Evolutionary conservation across 2,329 filamentous ascomycete species (phyloP), one percentile per base, ranked within the genome.

Genomic region (Blastomyces gilchristii): DNA sequence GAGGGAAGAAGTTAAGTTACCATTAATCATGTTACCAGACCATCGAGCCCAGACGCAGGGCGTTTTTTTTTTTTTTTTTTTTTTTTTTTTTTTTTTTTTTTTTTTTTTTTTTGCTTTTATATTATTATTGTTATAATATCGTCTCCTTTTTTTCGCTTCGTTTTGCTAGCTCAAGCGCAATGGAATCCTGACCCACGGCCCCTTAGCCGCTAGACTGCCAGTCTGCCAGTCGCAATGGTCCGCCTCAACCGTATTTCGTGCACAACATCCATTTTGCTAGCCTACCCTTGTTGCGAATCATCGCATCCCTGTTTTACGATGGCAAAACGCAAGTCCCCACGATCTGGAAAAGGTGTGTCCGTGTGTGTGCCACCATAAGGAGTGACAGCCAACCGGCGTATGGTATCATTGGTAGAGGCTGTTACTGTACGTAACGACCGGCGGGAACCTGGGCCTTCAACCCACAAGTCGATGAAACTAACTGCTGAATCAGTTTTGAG

Each of bases 261-360:
- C 56, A 31, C 56, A 58, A 58, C 54, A 58, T 43, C 34, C 56
- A 25, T 61, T 4, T 53, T 45, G 14, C 59, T 22, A 61, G 59
- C 52, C 16, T n/a, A 45, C 58, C 61, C 41, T 60, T 64, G 62
- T 62, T 64, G 61, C 64, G 60, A 60, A 64, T 39, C 60, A 63
- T 49, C n/a, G 22, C 62, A 62, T 59, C 34, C 37, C 53, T 64
- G 64, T 67, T 67, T 65, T 67, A 69, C 62, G 58, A 62, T 14
- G 45, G 62, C 53, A 60, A 61, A 66, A 65, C 65, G 62, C 67
- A 68, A 67, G 65, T 68, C 67, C 67, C 69, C 70, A 70, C 69
- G 69, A 71, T 70, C 67, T 68, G 64, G 67, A 65, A 68, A 68
- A 65, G 63, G 59, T 56, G 25, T 61, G 52, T 47, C 41, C 22